Conservation (phyloP, 345 rosid genomes). For the Boechera divaricarpa region DNA sequence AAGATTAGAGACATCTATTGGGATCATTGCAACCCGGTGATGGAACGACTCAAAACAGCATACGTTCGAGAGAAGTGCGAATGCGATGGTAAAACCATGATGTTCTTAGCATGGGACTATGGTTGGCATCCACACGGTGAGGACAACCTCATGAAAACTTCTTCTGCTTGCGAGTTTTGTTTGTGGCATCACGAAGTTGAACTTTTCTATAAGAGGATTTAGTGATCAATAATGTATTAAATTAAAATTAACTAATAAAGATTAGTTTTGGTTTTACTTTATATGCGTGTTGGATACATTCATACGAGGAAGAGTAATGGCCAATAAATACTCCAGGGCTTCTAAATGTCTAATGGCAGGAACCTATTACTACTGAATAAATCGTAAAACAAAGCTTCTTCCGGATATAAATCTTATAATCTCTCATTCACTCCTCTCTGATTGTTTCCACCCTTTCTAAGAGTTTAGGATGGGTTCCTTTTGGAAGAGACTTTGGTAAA, state of each 20-base stretch:
- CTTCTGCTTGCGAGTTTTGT: constrained; percentile 27
- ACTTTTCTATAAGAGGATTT: neutral
- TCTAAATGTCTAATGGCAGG: neutral
- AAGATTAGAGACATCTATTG: neutral
- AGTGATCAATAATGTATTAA: constrained; percentile 5
- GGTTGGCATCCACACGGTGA: neutral
- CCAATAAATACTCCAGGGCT: neutral
- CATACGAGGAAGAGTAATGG: neutral
- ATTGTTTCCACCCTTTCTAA: too few species aligned
- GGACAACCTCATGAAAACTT: constrained; percentile 3
- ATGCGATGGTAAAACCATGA: constrained; percentile 27
- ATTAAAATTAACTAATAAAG: neutral
- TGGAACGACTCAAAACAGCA: constrained; percentile 6
- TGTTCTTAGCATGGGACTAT: constrained; percentile 4
- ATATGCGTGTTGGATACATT: neutral
- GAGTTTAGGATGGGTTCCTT: too few species aligned
- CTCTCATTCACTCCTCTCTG: neutral
- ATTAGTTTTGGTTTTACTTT: neutral
- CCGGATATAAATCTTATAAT: neutral
- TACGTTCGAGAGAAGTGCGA: constrained; percentile 21
- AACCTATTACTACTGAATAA: neutral
- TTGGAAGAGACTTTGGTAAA: too few species aligned
- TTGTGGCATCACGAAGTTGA: constrained; percentile 26
- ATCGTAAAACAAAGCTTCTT: neutral
- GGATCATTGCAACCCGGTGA: constrained; percentile 5